Percentiles rank a stretch among this genome's conserved stretches.
These are phyloP conservation scores for Epicoccum sorghinum DNA, from an alignment of 2,329 filamentous ascomycete species.

Conservation along the genomic window DNA sequence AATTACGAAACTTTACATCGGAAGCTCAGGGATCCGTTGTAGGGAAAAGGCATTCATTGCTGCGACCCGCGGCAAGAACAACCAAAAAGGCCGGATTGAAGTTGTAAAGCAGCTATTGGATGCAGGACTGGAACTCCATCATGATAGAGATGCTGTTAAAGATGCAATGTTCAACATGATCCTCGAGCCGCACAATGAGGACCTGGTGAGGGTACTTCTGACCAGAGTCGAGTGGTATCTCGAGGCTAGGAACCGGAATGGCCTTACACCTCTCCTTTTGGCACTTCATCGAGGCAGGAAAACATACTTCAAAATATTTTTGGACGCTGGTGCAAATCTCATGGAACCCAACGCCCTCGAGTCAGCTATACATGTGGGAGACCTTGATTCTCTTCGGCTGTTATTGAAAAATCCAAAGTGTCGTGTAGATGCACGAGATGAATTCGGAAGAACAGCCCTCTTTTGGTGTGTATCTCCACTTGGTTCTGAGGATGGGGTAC, in stretches of 20 bases:
- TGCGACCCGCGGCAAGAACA: background rate
- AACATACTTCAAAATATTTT: background rate
- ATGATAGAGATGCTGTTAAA: background rate
- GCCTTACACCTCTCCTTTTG: too few species aligned
- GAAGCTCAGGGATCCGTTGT: rapidly evolving
- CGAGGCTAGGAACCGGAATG: background rate
- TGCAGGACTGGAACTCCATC: background rate
- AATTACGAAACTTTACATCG: background rate
- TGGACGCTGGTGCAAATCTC: background rate
- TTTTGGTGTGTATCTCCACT: background rate
- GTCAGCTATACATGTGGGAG: background rate
- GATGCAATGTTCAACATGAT: background rate
- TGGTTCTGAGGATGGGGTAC: too few species aligned
- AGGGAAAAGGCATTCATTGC: background rate
- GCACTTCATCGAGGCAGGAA: background rate
- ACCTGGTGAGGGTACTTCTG: background rate
- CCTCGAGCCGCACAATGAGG: background rate
- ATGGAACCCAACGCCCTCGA: background rate
- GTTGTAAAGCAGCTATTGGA: background rate
- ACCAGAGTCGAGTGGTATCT: background rate
- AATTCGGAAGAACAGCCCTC: background rate
- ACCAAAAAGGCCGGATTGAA: background rate
- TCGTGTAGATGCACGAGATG: background rate
- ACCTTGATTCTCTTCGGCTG: background rate
- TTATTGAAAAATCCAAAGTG: background rate